Percentiles rank a stretch among this genome's conserved stretches.
These are phyloP conservation scores for Nakazawaea ishiwadae DNA, from an alignment of 805 yeast species.

Conservation along the genomic window DNA sequence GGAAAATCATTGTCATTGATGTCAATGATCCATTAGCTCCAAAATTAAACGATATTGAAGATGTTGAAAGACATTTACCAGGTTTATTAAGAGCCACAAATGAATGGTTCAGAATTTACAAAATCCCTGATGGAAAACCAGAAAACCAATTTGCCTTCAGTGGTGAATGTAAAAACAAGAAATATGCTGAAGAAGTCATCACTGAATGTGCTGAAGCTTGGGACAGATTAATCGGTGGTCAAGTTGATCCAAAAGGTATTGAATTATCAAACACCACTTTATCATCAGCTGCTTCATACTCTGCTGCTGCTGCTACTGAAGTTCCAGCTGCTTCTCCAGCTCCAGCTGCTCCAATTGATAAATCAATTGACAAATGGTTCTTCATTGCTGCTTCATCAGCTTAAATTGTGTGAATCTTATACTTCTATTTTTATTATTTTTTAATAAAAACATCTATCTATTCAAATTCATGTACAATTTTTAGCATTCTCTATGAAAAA, in stretches of 20 bases:
- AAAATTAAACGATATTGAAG: slow-evolving; percentile 84
- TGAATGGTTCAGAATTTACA: slow-evolving; percentile 98
- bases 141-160: slow-evolving; percentile 95
- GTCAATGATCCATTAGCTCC: slow-evolving; percentile 85
- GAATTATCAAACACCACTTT: slow-evolving; percentile 75
- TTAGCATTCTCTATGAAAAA: slow-evolving; percentile 54
- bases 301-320: slow-evolving; percentile 39
- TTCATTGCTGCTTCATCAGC: slow-evolving; percentile 82
- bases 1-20: slow-evolving; percentile 90
- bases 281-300: slow-evolving; percentile 47
- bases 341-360: slow-evolving; percentile 92
- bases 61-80: slow-evolving; percentile 85
- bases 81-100: slow-evolving; percentile 90
- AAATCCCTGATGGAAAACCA: slow-evolving; percentile 97
- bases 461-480: too few relatives aligned
- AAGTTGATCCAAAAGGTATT: slow-evolving; percentile 61
- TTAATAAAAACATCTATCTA: too few relatives aligned
- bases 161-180: slow-evolving; percentile 85
- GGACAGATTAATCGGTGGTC: slow-evolving; percentile 68
- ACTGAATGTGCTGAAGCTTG: slow-evolving; percentile 83
- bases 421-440: too few relatives aligned
- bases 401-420: slow-evolving; percentile 16
- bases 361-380: slow-evolving; percentile 98
- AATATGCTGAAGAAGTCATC: slow-evolving; percentile 81
- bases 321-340: slow-evolving; percentile 69